Conservation (phyloP, 768 basidiomycete species). For the Tephrocybe sp. region DNA sequence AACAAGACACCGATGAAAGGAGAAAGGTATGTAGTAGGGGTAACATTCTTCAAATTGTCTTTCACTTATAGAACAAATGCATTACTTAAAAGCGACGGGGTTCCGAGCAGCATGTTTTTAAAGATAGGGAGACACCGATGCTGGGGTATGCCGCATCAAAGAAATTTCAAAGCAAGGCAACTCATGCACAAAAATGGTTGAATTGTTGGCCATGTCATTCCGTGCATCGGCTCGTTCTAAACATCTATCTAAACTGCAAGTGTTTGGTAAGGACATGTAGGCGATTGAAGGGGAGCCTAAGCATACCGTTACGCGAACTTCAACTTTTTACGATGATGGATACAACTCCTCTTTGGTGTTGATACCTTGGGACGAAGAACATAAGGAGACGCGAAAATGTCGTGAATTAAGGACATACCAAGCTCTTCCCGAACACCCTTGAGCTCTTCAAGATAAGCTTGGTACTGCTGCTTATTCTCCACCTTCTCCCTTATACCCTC, state of each 20-base stretch:
- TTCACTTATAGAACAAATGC: too few relatives aligned
- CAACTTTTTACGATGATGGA: constrained; percentile 29
- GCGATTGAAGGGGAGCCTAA: neutral
- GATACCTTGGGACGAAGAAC: constrained; percentile 29
- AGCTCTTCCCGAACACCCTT: constrained; percentile 89
- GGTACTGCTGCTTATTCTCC: constrained; percentile 94
- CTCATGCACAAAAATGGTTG: neutral
- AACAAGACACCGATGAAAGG: too few relatives aligned
- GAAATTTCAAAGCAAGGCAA: too few relatives aligned
- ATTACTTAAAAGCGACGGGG: too few relatives aligned
- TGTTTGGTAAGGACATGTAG: neutral
- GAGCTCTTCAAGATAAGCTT: constrained; percentile 90
- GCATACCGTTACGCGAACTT: constrained; percentile 11
- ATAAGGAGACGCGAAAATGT: neutral
- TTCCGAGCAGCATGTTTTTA: too few relatives aligned
- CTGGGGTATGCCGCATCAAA: too few relatives aligned
- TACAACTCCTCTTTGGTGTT: constrained; percentile 46
- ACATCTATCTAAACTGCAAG: constrained; percentile 17
- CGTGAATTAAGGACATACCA: constrained; percentile 48
- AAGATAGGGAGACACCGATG: too few relatives aligned
- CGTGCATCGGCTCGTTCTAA: constrained; percentile 15
- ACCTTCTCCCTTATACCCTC: constrained; percentile 98
- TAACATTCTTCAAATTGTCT: too few relatives aligned
- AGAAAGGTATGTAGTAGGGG: too few relatives aligned
- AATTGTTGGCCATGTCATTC: constrained; percentile 5